These are phyloP conservation scores for Aureobasidium mangrovei DNA, from an alignment of 2,329 filamentous ascomycete species.

Conservation along the genomic window DNA sequence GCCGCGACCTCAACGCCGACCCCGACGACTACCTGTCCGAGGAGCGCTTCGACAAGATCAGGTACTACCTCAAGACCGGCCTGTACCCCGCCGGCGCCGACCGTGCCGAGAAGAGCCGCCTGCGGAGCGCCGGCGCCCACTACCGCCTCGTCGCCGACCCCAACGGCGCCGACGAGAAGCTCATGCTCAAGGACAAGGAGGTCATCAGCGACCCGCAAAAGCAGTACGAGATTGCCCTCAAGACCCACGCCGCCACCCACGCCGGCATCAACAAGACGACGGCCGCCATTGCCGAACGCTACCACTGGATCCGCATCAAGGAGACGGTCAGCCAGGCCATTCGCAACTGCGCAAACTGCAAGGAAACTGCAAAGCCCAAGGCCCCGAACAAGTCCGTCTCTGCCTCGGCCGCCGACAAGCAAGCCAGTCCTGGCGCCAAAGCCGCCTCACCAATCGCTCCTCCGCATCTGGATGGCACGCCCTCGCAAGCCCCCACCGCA, in stretches of 20 bases:
- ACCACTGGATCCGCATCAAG: conserved; percentile 97
- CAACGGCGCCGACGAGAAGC: conserved; percentile 53
- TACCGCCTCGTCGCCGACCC: conserved; percentile 64
- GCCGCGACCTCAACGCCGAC: conserved; percentile 52
- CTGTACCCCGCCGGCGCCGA: conserved; percentile 91
- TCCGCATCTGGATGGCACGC: background rate
- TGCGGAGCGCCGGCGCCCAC: conserved; percentile 87
- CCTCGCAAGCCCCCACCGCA: conserved; percentile 13
- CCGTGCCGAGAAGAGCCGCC: conserved; percentile 87
- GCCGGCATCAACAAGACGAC: conserved; percentile 98
- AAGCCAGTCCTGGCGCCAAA: conserved; percentile 20
- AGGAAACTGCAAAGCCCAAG: conserved; percentile 43
- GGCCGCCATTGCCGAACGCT: conserved; percentile 83
- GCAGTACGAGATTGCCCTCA: conserved; percentile 82
- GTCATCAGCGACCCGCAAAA: conserved; percentile 82
- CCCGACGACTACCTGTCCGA: conserved; percentile 80
- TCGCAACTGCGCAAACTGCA: conserved; percentile 82
- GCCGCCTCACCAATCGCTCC: background rate
- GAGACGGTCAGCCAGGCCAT: conserved; percentile 94
- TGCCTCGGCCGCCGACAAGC: conserved; percentile 19
- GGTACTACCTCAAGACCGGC: conserved; percentile 89
- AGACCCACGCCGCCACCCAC: conserved; percentile 66
- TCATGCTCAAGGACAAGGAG: conserved; percentile 97
- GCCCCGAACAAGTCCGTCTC: background rate
- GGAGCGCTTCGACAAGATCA: conserved; percentile 97